Evolutionary conservation across 2,329 filamentous ascomycete genomes (phyloP).

Genomic region (Tolypocladium tropicale): DNA sequence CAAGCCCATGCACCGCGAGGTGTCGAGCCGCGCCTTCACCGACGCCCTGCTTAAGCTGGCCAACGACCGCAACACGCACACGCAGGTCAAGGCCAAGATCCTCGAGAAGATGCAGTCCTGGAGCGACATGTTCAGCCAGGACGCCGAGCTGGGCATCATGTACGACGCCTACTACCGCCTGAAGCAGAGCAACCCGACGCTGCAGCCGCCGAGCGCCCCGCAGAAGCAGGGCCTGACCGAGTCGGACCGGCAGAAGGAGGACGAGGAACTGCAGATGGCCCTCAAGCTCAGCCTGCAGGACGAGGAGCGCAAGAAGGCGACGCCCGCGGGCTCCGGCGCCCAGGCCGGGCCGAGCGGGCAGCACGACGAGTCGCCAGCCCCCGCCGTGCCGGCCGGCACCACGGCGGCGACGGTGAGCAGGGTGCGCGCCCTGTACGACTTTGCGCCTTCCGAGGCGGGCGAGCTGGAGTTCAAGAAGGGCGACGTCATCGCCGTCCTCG

Average conservation of each 20-base stretch:
- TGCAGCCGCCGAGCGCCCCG: constrained; percentile 86
- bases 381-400: constrained; percentile 65
- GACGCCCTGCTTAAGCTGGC: constrained; percentile 86
- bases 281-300: constrained; percentile 88
- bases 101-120: constrained; percentile 93
- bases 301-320: constrained; percentile 52
- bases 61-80: constrained; percentile 89
- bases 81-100: constrained; percentile 94
- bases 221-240: constrained; percentile 89
- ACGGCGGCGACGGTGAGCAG: constrained; percentile 94
- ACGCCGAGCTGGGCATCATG: constrained; percentile 94
- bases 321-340: constrained; percentile 20
- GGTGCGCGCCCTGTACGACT: constrained; percentile 89
- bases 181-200: constrained; percentile 73
- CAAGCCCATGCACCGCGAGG: constrained; percentile 73
- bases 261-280: constrained; percentile 95
- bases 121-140: constrained; percentile 85
- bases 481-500: constrained; percentile 91
- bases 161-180: constrained; percentile 84
- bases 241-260: constrained; percentile 83
- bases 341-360: constrained; percentile 26
- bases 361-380: constrained; percentile 32
- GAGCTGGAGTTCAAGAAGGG: constrained; percentile 95
- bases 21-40: constrained; percentile 86
- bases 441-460: constrained; percentile 84